A percentile compares a stretch with the other conserved stretches of the same genome.
Evolutionary conservation across 1,284 basidiomycete species (phyloP).

Genomic region (Pisolithus thermaeus): DNA sequence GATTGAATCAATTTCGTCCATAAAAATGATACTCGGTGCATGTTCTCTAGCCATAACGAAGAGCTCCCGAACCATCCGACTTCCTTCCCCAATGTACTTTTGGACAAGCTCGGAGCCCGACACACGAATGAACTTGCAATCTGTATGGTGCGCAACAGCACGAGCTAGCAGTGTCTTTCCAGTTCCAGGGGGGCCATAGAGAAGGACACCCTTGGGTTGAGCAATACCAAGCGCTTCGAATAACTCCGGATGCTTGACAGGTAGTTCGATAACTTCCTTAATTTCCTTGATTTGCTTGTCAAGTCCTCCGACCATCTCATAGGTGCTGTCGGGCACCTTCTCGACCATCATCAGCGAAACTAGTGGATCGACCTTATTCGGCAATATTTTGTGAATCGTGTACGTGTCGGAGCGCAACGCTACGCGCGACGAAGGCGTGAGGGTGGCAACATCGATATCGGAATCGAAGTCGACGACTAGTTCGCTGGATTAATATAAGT

Average conservation of each 20-base stretch:
- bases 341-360: conserved; percentile 99
- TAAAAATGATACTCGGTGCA: conserved; percentile 99
- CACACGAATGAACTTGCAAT: conserved; percentile 97
- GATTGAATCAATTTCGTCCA: conserved; percentile 99
- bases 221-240: conserved; percentile 97
- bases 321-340: conserved; percentile 98
- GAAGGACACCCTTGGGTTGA: conserved; percentile 93
- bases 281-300: conserved; percentile 99
- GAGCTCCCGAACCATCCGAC: conserved; percentile 92
- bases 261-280: conserved; percentile 98
- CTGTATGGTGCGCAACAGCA: conserved; percentile 96
- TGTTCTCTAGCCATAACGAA: conserved; percentile 99
- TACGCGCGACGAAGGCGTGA: conserved; percentile 88
- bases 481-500: background rate
- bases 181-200: conserved; percentile 96
- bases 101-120: conserved; percentile 95
- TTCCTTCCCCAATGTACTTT: conserved; percentile 98
- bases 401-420: conserved; percentile 96
- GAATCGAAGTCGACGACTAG: conserved; percentile 91
- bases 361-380: conserved; percentile 93
- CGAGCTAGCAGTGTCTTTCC: conserved; percentile 93
- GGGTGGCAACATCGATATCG: conserved; percentile 77
- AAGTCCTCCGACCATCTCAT: conserved; percentile 98
- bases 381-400: conserved; percentile 89
- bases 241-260: conserved; percentile 96